phyloP scores from a whole-genome alignment of 2,329 filamentous ascomycete species.

The Periconia sp. region DNA sequence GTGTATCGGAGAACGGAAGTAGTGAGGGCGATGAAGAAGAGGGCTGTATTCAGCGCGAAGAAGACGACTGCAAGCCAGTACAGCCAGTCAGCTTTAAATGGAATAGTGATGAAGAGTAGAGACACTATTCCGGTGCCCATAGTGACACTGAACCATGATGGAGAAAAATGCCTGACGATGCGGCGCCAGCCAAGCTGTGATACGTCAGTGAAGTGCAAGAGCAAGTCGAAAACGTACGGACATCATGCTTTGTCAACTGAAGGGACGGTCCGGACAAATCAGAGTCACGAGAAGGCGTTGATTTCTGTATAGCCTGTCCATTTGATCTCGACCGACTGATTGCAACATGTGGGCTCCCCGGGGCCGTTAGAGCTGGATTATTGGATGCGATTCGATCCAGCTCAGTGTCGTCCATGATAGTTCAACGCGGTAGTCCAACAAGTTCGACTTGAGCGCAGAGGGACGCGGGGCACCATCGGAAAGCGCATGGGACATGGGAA shows the following conservation, averaged over 20 bases:
- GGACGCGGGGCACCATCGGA: background rate
- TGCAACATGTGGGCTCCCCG: constrained; percentile 22
- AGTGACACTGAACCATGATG: constrained; percentile 45
- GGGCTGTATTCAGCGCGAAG: constrained; percentile 64
- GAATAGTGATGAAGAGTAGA: constrained; percentile 66
- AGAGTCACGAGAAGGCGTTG: constrained; percentile 7
- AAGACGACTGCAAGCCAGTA: constrained; percentile 65
- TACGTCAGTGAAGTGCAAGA: background rate
- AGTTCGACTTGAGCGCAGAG: background rate
- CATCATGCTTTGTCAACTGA: constrained; percentile 34
- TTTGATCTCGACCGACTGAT: constrained; percentile 20
- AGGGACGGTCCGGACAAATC: constrained; percentile 1
- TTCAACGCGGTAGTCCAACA: background rate
- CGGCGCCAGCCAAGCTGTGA: constrained; percentile 41
- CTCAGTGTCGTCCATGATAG: constrained; percentile 35
- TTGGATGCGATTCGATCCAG: constrained; percentile 32
- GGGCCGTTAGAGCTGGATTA: constrained; percentile 34
- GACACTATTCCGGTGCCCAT: constrained; percentile 73
- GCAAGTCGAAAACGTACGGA: constrained; percentile 1
- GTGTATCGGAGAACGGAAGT: constrained; percentile 67
- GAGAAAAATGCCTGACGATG: constrained; percentile 45
- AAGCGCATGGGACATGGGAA: background rate
- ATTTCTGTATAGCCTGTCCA: constrained; percentile 9
- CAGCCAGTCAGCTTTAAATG: constrained; percentile 65
- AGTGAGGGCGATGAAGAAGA: constrained; percentile 62